A percentile compares a stretch with the other conserved stretches of the same genome.
These are phyloP conservation scores for Fraxinus baroniana DNA, from an alignment of 305 asterid species.

Conservation along the genomic window DNA sequence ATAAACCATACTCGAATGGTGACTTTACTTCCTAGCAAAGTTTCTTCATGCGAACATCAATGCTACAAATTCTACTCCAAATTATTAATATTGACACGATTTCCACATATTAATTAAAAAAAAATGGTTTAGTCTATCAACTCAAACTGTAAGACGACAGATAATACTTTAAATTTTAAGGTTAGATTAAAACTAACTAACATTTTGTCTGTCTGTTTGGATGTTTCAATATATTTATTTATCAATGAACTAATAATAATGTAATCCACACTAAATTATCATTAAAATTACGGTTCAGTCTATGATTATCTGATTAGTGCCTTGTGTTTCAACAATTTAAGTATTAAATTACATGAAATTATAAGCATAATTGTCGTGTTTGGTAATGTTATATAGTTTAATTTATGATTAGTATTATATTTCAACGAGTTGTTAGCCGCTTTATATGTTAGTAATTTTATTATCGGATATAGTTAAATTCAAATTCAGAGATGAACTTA, in stretches of 20 bases:
- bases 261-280: neutral
- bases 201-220: no score
- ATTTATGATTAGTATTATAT: neutral
- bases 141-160: neutral
- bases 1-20: neutral
- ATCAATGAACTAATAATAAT: no score
- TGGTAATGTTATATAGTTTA: neutral
- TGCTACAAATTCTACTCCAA: neutral
- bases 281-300: no score
- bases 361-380: neutral
- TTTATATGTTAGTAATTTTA: neutral
- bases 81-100: neutral
- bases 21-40: neutral
- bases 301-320: neutral
- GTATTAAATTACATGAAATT: neutral
- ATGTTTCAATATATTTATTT: no score
- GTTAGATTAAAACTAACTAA: no score
- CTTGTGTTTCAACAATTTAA: neutral
- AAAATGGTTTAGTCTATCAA: neutral
- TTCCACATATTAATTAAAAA: neutral
- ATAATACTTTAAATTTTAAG: no score
- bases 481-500: no score
- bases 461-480: no score
- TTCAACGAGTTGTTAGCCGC: neutral
- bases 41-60: neutral